Evolutionary conservation across 2,329 filamentous ascomycete genomes (phyloP).

Genomic region (Phaeosphaeria sp.): DNA sequence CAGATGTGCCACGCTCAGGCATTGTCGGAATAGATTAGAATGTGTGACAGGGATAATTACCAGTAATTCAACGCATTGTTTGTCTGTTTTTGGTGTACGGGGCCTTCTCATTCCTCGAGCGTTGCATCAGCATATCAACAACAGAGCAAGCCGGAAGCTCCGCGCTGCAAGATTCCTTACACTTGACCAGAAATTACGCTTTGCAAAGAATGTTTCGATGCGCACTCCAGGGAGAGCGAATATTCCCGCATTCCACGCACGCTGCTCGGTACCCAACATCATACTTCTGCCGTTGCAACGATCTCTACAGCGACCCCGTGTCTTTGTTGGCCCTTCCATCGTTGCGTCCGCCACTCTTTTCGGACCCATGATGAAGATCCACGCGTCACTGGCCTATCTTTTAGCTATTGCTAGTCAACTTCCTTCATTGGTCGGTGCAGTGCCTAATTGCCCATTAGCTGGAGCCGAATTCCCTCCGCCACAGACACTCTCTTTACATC

Average conservation of each 20-base stretch:
- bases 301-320: background rate
- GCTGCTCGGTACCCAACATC: background rate
- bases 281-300: background rate
- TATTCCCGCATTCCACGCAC: background rate
- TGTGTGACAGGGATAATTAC: background rate
- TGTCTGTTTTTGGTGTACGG: background rate
- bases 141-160: background rate
- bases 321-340: background rate
- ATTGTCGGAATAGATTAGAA: background rate
- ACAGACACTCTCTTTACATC: constrained; percentile 20
- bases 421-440: background rate
- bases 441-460: constrained; percentile 21
- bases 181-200: background rate
- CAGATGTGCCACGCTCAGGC: background rate
- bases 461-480: constrained; percentile 32
- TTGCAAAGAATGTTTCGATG: background rate
- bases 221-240: background rate
- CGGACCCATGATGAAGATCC: constrained; percentile 1
- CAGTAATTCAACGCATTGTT: background rate
- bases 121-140: background rate
- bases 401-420: background rate
- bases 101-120: background rate
- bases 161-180: background rate
- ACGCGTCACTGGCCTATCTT: background rate
- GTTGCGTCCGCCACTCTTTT: background rate